phyloP scores from a whole-genome alignment of 768 basidiomycete species.

The Boletus tomentosulus region DNA sequence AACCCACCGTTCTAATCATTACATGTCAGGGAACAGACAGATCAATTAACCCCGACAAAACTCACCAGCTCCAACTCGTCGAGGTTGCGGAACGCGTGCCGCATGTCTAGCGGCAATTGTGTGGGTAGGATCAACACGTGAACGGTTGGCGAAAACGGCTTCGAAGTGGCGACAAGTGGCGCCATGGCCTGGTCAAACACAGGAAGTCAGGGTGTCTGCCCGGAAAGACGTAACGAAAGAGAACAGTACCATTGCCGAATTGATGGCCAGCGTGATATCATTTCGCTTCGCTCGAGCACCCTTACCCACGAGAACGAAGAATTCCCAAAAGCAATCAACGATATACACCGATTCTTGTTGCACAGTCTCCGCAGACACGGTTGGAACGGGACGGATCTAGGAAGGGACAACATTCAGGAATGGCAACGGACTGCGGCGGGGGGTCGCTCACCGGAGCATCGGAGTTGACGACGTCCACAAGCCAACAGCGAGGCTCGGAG shows the following conservation, averaged over 20 bases:
- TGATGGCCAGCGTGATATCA: constrained; percentile 60
- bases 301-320: constrained; percentile 69
- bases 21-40: background rate
- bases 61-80: constrained; percentile 61
- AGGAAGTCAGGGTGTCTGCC: background rate
- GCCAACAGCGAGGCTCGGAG: constrained; percentile 56
- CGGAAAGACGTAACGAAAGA: background rate
- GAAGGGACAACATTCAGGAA: constrained; percentile 1
- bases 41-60: background rate
- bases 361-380: constrained; percentile 36
- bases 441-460: constrained; percentile 40
- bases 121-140: constrained; percentile 75
- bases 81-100: constrained; percentile 61
- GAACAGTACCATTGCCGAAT: constrained; percentile 48
- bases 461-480: constrained; percentile 39
- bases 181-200: constrained; percentile 47
- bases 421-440: background rate
- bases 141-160: constrained; percentile 69
- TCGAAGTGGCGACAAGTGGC: constrained; percentile 41
- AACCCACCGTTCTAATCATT: constrained; percentile 44
- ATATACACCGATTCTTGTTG: constrained; percentile 53
- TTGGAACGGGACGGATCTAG: constrained; percentile 47
- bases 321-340: constrained; percentile 75
- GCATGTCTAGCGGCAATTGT: constrained; percentile 66
- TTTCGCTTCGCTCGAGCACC: constrained; percentile 57